Percentiles rank a stretch among this genome's conserved stretches.
Evolutionary conservation across 345 rosid genomes (phyloP).

Genomic region (Lagerstroemia speciosa): DNA sequence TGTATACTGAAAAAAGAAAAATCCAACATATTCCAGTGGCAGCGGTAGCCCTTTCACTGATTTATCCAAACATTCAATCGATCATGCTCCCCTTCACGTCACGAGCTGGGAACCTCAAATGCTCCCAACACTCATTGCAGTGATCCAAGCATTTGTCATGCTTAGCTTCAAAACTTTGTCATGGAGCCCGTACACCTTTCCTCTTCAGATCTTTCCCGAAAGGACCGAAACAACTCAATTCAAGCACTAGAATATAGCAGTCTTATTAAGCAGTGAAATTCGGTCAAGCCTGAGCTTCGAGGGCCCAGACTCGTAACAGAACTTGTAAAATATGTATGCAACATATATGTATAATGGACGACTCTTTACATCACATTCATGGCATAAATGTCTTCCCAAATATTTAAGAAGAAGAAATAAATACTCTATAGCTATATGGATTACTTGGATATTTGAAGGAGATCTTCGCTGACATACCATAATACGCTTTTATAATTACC

Average conservation of each 20-base stretch:
- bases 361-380: not conserved
- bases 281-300: not conserved
- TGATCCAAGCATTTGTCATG: too few species aligned
- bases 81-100: too few species aligned
- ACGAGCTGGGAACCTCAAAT: too few species aligned
- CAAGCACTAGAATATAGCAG: not conserved
- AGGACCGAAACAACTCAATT: too few species aligned
- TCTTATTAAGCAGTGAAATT: not conserved
- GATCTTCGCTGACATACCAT: not conserved
- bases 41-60: too few species aligned
- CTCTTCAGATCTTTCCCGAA: too few species aligned
- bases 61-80: too few species aligned
- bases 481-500: not conserved
- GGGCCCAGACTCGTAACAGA: not conserved
- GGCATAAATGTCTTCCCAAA: not conserved
- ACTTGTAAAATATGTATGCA: not conserved
- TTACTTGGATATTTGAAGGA: not conserved
- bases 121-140: too few species aligned
- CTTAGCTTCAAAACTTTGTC: too few species aligned
- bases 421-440: not conserved
- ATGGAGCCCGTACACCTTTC: too few species aligned
- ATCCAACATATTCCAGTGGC: too few species aligned
- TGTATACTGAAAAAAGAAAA: too few species aligned
- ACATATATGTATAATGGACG: not conserved
- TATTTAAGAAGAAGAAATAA: not conserved